Evolutionary conservation across 1,139 yeast species (phyloP), one percentile per base, ranked within the genome.

Genomic region (Yamadazyma songkhlaensis): DNA sequence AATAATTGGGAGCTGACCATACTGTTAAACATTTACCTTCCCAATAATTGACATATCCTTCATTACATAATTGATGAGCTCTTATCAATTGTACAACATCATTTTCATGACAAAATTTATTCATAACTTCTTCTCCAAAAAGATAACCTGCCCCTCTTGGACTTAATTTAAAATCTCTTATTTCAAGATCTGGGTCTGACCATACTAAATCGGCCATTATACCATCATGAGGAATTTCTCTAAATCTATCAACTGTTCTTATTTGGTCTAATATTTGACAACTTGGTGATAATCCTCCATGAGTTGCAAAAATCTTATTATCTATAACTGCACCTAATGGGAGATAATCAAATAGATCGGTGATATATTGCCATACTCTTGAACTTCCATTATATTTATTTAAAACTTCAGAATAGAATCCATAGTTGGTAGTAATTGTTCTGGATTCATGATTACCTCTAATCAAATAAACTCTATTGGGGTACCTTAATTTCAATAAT

Each of bases 121-220:
- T 84, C 39, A 89, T 95, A 36, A 92, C 90, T 51, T 88, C 94
- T 39, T 80, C 72, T 24, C 98, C 98, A 70, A 94, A 94, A 23
- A 94, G 86, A 61, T 90, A 94, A 7, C 98, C 98, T 6, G 98
- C 99, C 29, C 99, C 99, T 54, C 98, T 66, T 2, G 98, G 96
- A 11, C 94, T 83, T 25, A 92, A 74, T 46, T 89, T 83, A 59
- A 92, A 94, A 54, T 89, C 94, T 40, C 81, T 69, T 39, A 84
- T 75, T 42, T 83, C 86, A 26, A 87, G 89, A 56, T 94, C 98
- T 0, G 99, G 98, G 54, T 92, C 99, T 9, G 95, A 84, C 99
- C 99, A 92, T 12, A 92, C 97, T 41, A 92, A 67, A 59, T 92
- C 99, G 1, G 98, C 97, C 97, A 92, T 94, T 23, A 96, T 95